Evolutionary conservation across 2,329 filamentous ascomycete species (phyloP).

Genomic region (Monosporascus ibericus): DNA sequence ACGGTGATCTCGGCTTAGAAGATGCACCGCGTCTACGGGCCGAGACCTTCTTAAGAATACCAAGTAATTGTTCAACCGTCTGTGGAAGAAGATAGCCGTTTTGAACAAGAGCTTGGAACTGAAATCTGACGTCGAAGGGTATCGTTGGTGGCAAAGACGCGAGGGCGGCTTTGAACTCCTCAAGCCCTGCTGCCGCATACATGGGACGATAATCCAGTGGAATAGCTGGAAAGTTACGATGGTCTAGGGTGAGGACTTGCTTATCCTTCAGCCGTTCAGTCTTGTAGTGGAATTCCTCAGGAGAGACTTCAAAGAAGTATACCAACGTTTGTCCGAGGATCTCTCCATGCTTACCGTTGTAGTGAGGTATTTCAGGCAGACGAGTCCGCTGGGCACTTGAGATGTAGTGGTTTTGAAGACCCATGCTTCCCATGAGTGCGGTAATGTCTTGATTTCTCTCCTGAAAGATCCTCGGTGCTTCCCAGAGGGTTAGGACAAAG

Average conservation of each 20-base stretch:
- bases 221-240: conserved; percentile 15
- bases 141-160: conserved; percentile 25
- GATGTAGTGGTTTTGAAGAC: conserved; percentile 3
- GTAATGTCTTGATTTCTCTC: conserved; percentile 6
- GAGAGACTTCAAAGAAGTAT: conserved; percentile 31
- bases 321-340: conserved; percentile 37
- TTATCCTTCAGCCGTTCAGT: conserved; percentile 22
- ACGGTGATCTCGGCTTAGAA: conserved; percentile 7
- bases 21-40: neutral
- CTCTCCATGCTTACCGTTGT: conserved; percentile 20
- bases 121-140: conserved; percentile 52
- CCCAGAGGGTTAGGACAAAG: conserved; percentile 44
- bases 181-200: conserved; percentile 18
- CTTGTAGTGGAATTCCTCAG: conserved; percentile 21
- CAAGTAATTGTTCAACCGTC: conserved; percentile 41
- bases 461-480: conserved; percentile 45
- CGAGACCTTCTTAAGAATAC: conserved; percentile 30
- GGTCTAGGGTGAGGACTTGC: conserved; percentile 18
- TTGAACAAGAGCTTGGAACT: conserved; percentile 56
- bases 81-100: conserved; percentile 57
- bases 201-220: conserved; percentile 3
- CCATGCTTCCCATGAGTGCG: conserved; percentile 12
- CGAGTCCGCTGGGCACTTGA: conserved; percentile 20
- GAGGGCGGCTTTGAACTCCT: conserved; percentile 27
- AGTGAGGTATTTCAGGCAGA: conserved; percentile 21